A percentile compares a stretch with the other conserved stretches of the same genome.
Evolutionary conservation across 345 rosid genomes (phyloP).

Genomic region (sweet orange (Citrus sinensis)): DVS_A1.0 CM039165.1:29261001-29261500

Average conservation of each 20-base stretch:
- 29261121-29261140: background rate
- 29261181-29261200: background rate
- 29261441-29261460: slow-evolving; percentile 7
- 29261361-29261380: slow-evolving; percentile 8
- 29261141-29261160: background rate
- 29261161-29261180: background rate
- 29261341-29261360: slow-evolving; percentile 11
- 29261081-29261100: background rate
- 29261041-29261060: background rate
- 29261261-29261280: background rate
- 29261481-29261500: background rate
- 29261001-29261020: background rate
- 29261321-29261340: background rate
- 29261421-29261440: background rate
- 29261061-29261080: background rate
- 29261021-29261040: background rate
- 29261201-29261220: background rate
- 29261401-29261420: background rate
- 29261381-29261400: slow-evolving; percentile 12
- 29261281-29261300: background rate
- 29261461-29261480: background rate
- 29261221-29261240: background rate
- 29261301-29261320: background rate
- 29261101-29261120: background rate
- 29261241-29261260: background rate